Evolutionary conservation across 768 basidiomycete species (phyloP).

Genomic region (Suillus placidus): DNA sequence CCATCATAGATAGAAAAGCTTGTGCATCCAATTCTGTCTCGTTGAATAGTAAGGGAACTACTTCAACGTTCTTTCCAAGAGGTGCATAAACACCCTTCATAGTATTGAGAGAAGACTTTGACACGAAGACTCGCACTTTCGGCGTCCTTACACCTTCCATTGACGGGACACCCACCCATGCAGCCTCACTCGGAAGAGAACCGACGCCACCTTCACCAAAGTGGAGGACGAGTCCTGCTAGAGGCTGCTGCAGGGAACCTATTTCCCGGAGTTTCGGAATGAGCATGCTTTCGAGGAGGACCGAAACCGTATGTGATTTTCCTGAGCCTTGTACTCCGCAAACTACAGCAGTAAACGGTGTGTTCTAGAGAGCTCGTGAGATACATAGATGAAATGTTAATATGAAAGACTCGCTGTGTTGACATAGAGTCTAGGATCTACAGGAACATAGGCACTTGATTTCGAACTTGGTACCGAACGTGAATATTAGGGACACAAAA

Average conservation of each 20-base stretch:
- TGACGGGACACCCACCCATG: constrained; percentile 46
- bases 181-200: constrained; percentile 57
- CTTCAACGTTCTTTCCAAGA: constrained; percentile 44
- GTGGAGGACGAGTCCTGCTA: constrained; percentile 62
- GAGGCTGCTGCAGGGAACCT: constrained; percentile 49
- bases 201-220: constrained; percentile 59
- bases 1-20: constrained; percentile 68
- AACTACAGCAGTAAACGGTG: constrained; percentile 66
- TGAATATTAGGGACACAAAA: background rate
- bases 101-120: constrained; percentile 52
- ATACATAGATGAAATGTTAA: background rate
- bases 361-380: constrained; percentile 44
- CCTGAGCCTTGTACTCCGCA: constrained; percentile 70
- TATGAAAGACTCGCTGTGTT: constrained; percentile 49
- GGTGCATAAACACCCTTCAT: constrained; percentile 51
- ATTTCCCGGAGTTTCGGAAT: constrained; percentile 46
- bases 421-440: constrained; percentile 54
- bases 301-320: constrained; percentile 65
- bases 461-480: constrained; percentile 28
- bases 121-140: constrained; percentile 47
- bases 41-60: constrained; percentile 52
- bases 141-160: constrained; percentile 18
- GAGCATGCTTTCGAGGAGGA: constrained; percentile 63
- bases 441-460: constrained; percentile 27
- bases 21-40: constrained; percentile 59